Conservation (phyloP, 1,284 basidiomycete genomes). For the Heliocybe sulcata region DNA sequence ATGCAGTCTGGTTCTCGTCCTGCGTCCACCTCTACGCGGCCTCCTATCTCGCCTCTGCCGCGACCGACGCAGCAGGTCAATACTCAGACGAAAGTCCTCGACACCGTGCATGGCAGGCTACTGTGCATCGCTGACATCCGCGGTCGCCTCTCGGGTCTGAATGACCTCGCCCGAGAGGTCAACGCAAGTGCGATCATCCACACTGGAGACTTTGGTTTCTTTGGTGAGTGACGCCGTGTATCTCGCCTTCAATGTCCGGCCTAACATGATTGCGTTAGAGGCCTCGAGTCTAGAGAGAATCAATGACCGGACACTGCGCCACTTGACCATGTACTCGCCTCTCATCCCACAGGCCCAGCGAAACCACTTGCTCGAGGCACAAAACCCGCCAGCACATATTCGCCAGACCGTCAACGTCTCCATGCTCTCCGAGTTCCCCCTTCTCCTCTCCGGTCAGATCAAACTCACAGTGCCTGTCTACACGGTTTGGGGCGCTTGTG, state of each 20-base stretch:
- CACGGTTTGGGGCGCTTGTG: conserved; percentile 97
- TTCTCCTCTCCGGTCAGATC: conserved; percentile 83
- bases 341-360: conserved; percentile 83
- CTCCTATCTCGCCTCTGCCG: conserved; percentile 47
- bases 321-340: conserved; percentile 97
- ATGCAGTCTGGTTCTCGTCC: conserved; percentile 33
- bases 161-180: conserved; percentile 84
- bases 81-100: conserved; percentile 71
- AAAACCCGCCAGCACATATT: conserved; percentile 54
- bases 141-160: conserved; percentile 81
- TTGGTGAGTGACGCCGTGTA: conserved; percentile 50
- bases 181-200: conserved; percentile 95
- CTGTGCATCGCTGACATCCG: conserved; percentile 96
- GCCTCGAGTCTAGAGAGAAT: conserved; percentile 80
- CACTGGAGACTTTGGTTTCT: conserved; percentile 99
- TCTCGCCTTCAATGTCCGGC: conserved; percentile 4
- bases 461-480: conserved; percentile 90
- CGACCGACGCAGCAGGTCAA: conserved; percentile 46
- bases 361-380: conserved; percentile 66
- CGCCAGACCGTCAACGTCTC: conserved; percentile 63
- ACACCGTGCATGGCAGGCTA: conserved; percentile 78
- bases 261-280: conserved; percentile 36
- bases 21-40: conserved; percentile 50
- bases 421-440: conserved; percentile 90
- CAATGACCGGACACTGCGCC: conserved; percentile 91